Evolutionary conservation across 306 rosid species (phyloP), one percentile per base, ranked within the genome.

Genomic region (Citrullus amarus): DNA sequence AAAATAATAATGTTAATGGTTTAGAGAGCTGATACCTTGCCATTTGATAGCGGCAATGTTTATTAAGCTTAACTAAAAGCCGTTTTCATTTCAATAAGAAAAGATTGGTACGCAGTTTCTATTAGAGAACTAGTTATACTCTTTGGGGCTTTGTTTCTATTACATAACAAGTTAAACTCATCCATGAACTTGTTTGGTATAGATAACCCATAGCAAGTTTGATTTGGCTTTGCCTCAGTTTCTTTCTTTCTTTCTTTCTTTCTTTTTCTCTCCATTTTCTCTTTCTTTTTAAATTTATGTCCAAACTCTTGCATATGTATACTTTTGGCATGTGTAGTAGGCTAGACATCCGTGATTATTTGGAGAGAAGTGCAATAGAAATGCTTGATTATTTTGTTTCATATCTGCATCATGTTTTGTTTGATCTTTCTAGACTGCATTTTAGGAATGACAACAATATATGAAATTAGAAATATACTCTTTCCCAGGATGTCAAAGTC

Each of bases 401-500:
- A 30, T 50, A 14, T 71, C 32, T 71, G 25, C 57, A 50, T 72
- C 22, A 20, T 30, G 16, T 46, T 5, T 15, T 73, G 22, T 70
- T 46, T 71, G 14, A 51, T 53, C 16, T 50, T 16, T 51, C 78
- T 53, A 51, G 32, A 43, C 76, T 71, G 48, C 63, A 51, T 16
- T 74, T 54, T 74, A 32, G 25, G 43, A 32, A 32, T 53, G 61
- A 16, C 16, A 54, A 8, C 15, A 30, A 34, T 30, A 53, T 53
- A 17, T 54, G 50, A 17, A 53, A 10, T 54, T 34, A 12, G 18
- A 53, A 30, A 14, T 34, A 9, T 50, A 20, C 18, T 8, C 59
- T 14, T 44, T 73, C 43, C 25, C 78, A 79, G 82, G 62, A 39
- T 63, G 32, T 28, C 71, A 83, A 41, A 20, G 28, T 71, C 58